Conservation (phyloP, 140 eudicot species). For the Erigeron philadelphicus region DNA sequence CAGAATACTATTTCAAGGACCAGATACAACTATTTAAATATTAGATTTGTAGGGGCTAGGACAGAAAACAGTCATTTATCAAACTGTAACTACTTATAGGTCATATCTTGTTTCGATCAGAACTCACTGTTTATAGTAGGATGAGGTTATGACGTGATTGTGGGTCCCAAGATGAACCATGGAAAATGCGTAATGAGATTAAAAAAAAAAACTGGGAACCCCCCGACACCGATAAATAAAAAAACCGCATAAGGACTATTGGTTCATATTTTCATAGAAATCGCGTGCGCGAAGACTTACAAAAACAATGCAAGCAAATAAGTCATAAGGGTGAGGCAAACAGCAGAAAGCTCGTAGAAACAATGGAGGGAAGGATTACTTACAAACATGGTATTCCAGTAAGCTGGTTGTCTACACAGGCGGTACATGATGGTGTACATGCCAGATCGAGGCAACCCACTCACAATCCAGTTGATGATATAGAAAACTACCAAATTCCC, state of each 20-base stretch:
- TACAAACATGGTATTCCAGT: constrained; percentile 90
- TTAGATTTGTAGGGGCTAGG: not conserved
- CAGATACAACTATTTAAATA: not conserved
- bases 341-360: too few species aligned
- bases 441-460: constrained; percentile 80
- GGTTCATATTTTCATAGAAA: too few species aligned
- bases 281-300: too few species aligned
- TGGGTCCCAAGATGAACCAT: not conserved
- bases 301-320: not conserved
- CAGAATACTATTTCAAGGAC: not conserved
- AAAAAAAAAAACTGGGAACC: not conserved
- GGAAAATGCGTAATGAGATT: not conserved
- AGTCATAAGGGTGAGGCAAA: not conserved
- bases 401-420: constrained; percentile 80
- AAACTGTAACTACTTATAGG: not conserved
- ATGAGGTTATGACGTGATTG: not conserved
- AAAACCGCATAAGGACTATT: too few species aligned
- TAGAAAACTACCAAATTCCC: constrained; percentile 82
- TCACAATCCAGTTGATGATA: constrained; percentile 71
- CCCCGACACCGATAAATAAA: too few species aligned
- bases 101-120: not conserved
- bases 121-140: not conserved
- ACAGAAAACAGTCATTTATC: not conserved
- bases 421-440: constrained; percentile 94
- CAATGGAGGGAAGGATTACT: constrained; percentile 31